Conservation (phyloP, 2,329 filamentous ascomycete genomes). For the Rhynchosporium agropyri region DNA sequence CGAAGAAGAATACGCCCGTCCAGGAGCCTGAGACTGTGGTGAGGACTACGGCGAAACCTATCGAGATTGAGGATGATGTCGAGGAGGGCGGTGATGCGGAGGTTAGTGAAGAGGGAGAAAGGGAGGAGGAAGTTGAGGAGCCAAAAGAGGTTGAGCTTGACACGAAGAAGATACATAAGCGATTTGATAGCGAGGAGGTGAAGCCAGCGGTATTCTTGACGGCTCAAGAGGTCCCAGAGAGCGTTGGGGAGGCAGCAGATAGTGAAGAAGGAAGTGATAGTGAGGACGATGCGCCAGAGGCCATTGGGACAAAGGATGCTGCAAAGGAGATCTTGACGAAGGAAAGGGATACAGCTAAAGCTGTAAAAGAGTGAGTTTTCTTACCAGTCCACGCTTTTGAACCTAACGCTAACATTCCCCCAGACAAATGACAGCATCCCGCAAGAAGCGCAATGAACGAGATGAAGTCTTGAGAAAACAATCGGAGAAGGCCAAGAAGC, state of each 20-base stretch:
- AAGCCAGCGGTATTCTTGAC: slow-evolving; percentile 26
- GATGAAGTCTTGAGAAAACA: slow-evolving; percentile 36
- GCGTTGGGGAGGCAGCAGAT: not conserved
- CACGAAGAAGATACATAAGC: slow-evolving; percentile 30
- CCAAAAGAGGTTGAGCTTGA: not conserved
- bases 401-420: slow-evolving; percentile 17
- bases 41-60: slow-evolving; percentile 10
- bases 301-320: slow-evolving; percentile 36
- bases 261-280: slow-evolving; percentile 28
- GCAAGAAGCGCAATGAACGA: slow-evolving; percentile 39
- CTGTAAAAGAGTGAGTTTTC: slow-evolving; percentile 37
- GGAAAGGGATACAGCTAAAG: slow-evolving; percentile 36
- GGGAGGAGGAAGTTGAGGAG: slow-evolving; percentile 8
- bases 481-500: slow-evolving; percentile 35
- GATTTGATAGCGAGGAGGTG: slow-evolving; percentile 36
- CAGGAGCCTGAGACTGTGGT: not conserved
- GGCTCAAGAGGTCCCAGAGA: slow-evolving; percentile 15
- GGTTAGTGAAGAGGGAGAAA: not conserved
- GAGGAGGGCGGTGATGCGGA: slow-evolving; percentile 21
- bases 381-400: not conserved
- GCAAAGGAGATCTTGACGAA: slow-evolving; percentile 29
- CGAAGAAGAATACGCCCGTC: slow-evolving; percentile 14
- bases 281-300: slow-evolving; percentile 42
- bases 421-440: slow-evolving; percentile 35
- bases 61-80: slow-evolving; percentile 22